phyloP scores from a whole-genome alignment of 306 rosid genomes.

The Quercus dentata region DNA sequence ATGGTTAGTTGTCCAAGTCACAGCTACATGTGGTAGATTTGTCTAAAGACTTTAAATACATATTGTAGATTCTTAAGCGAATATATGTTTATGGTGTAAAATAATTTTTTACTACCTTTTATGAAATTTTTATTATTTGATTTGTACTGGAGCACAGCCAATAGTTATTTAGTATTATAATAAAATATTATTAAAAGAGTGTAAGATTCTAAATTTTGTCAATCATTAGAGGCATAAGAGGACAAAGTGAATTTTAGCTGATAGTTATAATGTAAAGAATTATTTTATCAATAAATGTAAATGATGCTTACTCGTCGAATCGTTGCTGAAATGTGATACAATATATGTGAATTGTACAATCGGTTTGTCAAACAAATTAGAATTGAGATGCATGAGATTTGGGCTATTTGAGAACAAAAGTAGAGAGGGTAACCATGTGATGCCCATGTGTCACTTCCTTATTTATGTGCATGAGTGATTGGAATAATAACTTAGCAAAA shows the following conservation, averaged over 20 bases:
- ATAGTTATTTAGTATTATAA: background rate
- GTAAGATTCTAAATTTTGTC: too few species aligned
- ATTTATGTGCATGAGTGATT: too few species aligned
- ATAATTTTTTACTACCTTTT: background rate
- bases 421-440: too few species aligned
- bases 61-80: background rate
- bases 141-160: background rate
- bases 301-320: too few species aligned
- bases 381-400: background rate
- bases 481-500: too few species aligned
- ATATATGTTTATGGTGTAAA: background rate
- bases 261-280: background rate
- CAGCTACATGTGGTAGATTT: constrained; percentile 11
- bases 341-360: background rate
- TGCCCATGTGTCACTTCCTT: too few species aligned
- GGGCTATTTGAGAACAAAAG: background rate
- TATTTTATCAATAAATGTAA: too few species aligned
- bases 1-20: background rate
- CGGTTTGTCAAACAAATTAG: background rate
- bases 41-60: background rate
- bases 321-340: background rate
- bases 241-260: background rate
- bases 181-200: too few species aligned
- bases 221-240: too few species aligned
- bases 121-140: background rate